Percentiles rank a stretch among this genome's conserved stretches.
Evolutionary conservation across 768 basidiomycete genomes (phyloP).

Genomic region (Trametes elegans): DNA sequence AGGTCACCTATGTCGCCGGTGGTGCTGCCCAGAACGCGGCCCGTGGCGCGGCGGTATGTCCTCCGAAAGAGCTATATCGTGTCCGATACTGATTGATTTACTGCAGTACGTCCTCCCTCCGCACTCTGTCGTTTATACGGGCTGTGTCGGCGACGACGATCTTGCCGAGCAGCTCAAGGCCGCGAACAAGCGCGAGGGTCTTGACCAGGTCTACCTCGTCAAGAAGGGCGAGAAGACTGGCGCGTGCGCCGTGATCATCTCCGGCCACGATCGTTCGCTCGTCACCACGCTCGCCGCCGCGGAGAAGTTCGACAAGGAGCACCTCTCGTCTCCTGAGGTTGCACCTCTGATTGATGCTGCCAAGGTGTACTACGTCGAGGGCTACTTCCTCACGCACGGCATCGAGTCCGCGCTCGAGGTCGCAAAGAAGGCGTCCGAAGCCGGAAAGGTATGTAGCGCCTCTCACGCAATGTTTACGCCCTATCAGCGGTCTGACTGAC

Average conservation of each 20-base stretch:
- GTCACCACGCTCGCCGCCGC: constrained; percentile 90
- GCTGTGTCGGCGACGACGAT: constrained; percentile 92
- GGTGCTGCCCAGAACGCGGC: constrained; percentile 97
- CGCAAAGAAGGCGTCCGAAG: constrained; percentile 69
- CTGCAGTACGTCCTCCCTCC: constrained; percentile 86
- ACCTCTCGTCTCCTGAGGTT: constrained; percentile 74
- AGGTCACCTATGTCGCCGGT: constrained; percentile 91
- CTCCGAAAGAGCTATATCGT: background rate
- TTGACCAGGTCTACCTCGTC: constrained; percentile 86
- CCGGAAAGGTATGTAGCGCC: constrained; percentile 61
- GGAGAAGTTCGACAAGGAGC: constrained; percentile 82
- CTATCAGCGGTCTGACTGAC: background rate
- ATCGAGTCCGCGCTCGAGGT: constrained; percentile 66
- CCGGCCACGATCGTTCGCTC: constrained; percentile 88
- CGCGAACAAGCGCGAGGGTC: constrained; percentile 91
- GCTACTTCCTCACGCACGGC: constrained; percentile 97
- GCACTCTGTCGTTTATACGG: constrained; percentile 88
- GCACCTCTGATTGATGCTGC: constrained; percentile 77
- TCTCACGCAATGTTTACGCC: background rate
- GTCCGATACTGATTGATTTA: constrained; percentile 1
- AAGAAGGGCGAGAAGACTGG: constrained; percentile 87
- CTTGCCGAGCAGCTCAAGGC: constrained; percentile 84
- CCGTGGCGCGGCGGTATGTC: constrained; percentile 88
- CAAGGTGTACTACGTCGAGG: constrained; percentile 90
- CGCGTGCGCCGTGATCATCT: constrained; percentile 94